A percentile compares a stretch with the other conserved stretches of the same genome.
phyloP scores from a whole-genome alignment of 2,329 filamentous ascomycete genomes.

The Stenocarpella maydis region DNA sequence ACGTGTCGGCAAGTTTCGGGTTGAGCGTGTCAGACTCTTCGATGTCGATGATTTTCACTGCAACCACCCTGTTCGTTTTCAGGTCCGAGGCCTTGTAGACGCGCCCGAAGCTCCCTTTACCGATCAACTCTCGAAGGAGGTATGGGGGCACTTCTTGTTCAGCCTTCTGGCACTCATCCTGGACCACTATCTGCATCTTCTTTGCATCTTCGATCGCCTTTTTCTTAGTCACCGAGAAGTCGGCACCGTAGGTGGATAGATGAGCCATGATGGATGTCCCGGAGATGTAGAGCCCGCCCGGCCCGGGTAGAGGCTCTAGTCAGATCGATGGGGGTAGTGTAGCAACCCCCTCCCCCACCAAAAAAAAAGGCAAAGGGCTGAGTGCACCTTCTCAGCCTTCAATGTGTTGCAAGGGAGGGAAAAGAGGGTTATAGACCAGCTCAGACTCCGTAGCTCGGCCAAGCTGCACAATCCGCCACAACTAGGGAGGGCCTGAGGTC shows the following conservation, averaged over 20 bases:
- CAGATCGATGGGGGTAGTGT: background rate
- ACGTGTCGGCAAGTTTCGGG: conserved; percentile 71
- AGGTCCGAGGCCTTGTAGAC: conserved; percentile 71
- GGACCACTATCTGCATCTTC: conserved; percentile 72
- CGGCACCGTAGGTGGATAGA: conserved; percentile 52
- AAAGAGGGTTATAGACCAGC: background rate
- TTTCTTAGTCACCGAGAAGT: conserved; percentile 58
- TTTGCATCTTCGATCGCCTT: conserved; percentile 74
- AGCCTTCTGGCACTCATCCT: conserved; percentile 66
- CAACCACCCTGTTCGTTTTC: conserved; percentile 64
- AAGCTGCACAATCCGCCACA: background rate
- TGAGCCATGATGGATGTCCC: conserved; percentile 47
- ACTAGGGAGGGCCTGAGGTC: conserved; percentile 22
- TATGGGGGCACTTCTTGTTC: conserved; percentile 71
- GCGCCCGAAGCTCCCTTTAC: conserved; percentile 77
- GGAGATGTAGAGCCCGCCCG: background rate
- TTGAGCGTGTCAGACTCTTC: conserved; percentile 77
- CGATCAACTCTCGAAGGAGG: conserved; percentile 75
- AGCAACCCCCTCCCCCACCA: no score
- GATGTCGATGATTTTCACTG: conserved; percentile 85
- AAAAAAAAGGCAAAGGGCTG: background rate
- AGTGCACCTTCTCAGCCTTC: background rate
- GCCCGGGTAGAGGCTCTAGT: background rate
- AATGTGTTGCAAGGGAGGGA: background rate
- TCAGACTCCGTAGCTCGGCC: background rate